A percentile compares a stretch with the other conserved stretches of the same genome.
phyloP scores from a whole-genome alignment of 176 grass and related monocot species.

The Carex littledalei region DNA sequence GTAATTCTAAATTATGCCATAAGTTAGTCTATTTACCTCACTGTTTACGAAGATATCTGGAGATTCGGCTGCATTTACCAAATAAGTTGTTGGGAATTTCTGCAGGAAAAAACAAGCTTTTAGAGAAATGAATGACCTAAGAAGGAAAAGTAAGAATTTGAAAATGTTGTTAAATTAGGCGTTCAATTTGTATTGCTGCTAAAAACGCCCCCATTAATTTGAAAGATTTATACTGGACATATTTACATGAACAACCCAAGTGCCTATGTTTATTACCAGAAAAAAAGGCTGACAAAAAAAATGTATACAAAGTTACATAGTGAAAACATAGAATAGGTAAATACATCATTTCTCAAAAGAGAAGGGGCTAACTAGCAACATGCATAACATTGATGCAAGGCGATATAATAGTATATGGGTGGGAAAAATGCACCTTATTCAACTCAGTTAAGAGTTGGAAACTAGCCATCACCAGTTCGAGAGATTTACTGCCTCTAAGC shows the following conservation, averaged over 20 bases:
- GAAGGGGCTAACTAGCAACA: background rate
- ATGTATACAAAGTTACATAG: background rate
- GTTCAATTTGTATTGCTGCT: background rate
- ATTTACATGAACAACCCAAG: background rate
- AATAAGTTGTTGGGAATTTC: constrained; percentile 66
- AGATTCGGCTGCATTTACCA: constrained; percentile 27
- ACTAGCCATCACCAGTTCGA: constrained; percentile 68
- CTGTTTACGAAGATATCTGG: constrained; percentile 38
- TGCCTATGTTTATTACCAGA: background rate
- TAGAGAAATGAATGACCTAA: background rate
- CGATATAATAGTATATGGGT: background rate
- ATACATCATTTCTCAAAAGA: background rate
- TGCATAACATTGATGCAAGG: background rate
- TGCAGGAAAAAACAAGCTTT: constrained; percentile 28
- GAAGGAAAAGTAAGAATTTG: background rate
- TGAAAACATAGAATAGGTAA: constrained; percentile 4
- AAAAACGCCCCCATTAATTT: background rate
- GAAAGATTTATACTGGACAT: background rate
- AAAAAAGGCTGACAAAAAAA: background rate
- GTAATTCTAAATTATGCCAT: background rate
- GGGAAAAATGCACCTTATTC: constrained; percentile 41
- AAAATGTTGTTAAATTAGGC: background rate
- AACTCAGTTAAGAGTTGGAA: constrained; percentile 70
- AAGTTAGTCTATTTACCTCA: constrained; percentile 41
- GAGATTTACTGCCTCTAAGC: constrained; percentile 50